These are phyloP conservation scores for Cladorrhinum sp. DNA, from an alignment of 2,329 filamentous ascomycete genomes.

Conservation along the genomic window DNA sequence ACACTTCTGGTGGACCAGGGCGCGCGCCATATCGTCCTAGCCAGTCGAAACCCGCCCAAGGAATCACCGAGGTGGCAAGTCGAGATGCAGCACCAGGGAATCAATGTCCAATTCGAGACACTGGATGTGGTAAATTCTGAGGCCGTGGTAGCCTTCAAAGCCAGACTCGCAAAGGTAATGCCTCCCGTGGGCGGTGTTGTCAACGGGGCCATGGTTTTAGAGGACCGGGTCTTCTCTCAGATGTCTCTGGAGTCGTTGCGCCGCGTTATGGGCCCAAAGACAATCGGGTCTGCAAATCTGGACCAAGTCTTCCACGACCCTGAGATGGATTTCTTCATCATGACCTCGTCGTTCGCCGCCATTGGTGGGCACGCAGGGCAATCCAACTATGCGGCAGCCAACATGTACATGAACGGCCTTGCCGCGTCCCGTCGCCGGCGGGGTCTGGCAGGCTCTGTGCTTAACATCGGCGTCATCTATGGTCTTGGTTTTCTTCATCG, in stretches of 20 bases:
- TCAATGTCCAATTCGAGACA: conserved; percentile 25
- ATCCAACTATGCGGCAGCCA: conserved; percentile 45
- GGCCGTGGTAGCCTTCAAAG: conserved; percentile 31
- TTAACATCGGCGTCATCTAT: conserved; percentile 47
- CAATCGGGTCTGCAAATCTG: conserved; percentile 39
- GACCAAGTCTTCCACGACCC: conserved; percentile 34
- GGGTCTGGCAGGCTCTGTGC: conserved; percentile 37
- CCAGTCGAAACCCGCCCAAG: conserved; percentile 38
- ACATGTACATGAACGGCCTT: conserved; percentile 47
- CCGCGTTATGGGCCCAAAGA: conserved; percentile 41
- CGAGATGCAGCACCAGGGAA: conserved; percentile 30
- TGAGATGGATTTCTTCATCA: conserved; percentile 44
- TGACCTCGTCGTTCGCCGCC: conserved; percentile 46
- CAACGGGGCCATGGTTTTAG: conserved; percentile 46
- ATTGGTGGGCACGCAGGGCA: conserved; percentile 44
- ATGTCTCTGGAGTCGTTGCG: conserved; percentile 39
- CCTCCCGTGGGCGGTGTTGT: conserved; percentile 39
- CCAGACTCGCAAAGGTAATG: conserved; percentile 21
- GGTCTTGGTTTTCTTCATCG: conserved; percentile 43
- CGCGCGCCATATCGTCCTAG: conserved; percentile 39
- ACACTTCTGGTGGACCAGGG: conserved; percentile 38
- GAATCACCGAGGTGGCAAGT: conserved; percentile 32
- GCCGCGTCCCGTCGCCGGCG: conserved; percentile 36
- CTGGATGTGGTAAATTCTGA: conserved; percentile 32
- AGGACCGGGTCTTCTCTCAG: conserved; percentile 41